phyloP scores from a whole-genome alignment of 805 yeast species.

The Yueomyces sinensis region DNA sequence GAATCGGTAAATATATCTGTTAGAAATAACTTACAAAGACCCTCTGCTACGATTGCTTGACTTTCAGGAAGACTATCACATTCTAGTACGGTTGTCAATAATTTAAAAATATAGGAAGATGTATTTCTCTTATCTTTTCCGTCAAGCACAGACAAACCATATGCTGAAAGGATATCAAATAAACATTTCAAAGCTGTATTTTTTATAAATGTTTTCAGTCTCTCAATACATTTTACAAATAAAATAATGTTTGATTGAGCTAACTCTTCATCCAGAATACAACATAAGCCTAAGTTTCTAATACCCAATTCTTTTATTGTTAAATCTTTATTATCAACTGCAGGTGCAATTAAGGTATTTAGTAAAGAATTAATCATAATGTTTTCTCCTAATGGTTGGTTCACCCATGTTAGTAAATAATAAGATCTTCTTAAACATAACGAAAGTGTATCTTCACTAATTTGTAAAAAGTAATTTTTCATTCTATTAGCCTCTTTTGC shows the following conservation, averaged over 20 bases:
- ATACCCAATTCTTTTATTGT: constrained; percentile 53
- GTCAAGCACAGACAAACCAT: constrained; percentile 59
- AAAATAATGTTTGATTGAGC: constrained; percentile 54
- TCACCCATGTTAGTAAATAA: constrained; percentile 53
- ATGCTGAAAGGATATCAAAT: constrained; percentile 65
- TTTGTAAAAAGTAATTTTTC: constrained; percentile 12
- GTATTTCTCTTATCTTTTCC: constrained; percentile 46
- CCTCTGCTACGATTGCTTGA: constrained; percentile 76
- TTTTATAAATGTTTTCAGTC: constrained; percentile 51
- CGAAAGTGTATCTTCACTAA: constrained; percentile 31
- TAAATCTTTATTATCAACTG: constrained; percentile 46
- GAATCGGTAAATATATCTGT: constrained; percentile 64
- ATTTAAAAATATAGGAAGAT: constrained; percentile 48
- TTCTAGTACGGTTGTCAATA: constrained; percentile 54
- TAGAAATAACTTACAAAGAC: constrained; percentile 67
- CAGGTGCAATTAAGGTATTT: constrained; percentile 68
- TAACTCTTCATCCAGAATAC: constrained; percentile 51
- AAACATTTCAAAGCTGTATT: constrained; percentile 54
- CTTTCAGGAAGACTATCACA: constrained; percentile 42
- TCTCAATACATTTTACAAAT: constrained; percentile 56
- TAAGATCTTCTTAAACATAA: constrained; percentile 60
- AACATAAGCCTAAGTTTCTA: constrained; percentile 65
- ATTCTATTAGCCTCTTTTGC: not conserved
- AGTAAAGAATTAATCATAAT: constrained; percentile 54
- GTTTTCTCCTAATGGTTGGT: constrained; percentile 52